Percentiles rank a stretch among this genome's conserved stretches.
These are phyloP conservation scores for Grosmannia serpens DNA, from an alignment of 2,329 filamentous ascomycete genomes.

Conservation along the genomic window DNA sequence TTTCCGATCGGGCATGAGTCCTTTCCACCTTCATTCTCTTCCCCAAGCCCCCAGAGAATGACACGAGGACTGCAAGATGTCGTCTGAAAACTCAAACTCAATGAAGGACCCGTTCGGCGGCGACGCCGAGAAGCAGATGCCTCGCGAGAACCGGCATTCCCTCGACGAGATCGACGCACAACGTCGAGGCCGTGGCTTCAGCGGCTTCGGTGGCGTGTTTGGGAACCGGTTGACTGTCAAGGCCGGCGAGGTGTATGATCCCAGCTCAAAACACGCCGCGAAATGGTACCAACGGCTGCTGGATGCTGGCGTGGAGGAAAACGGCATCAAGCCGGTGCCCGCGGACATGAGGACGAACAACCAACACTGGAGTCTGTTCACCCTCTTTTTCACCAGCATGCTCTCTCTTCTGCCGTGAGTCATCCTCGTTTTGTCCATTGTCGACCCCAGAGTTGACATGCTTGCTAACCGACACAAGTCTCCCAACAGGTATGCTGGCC, in stretches of 20 bases:
- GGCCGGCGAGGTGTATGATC: slow-evolving; percentile 22
- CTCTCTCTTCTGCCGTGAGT: slow-evolving; percentile 46
- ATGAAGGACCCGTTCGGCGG: background rate
- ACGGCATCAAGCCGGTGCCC: slow-evolving; percentile 45
- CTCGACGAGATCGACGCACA: background rate
- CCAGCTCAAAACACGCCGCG: slow-evolving; percentile 17
- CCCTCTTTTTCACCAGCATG: slow-evolving; percentile 47
- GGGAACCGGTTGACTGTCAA: slow-evolving; percentile 17
- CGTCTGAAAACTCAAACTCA: slow-evolving; percentile 3
- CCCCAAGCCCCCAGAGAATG: background rate
- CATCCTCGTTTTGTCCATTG: background rate
- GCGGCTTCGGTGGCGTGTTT: slow-evolving; percentile 10
- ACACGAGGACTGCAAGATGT: background rate
- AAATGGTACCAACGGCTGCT: slow-evolving; percentile 31
- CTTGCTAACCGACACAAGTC: slow-evolving; percentile 18
- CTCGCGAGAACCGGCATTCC: background rate
- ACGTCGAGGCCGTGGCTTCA: background rate
- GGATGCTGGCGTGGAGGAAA: slow-evolving; percentile 36
- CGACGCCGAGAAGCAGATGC: slow-evolving; percentile 13
- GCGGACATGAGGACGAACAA: slow-evolving; percentile 40
- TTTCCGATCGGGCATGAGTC: background rate
- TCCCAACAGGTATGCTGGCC: slow-evolving; percentile 48
- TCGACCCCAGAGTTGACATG: background rate
- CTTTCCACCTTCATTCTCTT: background rate
- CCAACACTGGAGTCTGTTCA: slow-evolving; percentile 44